Evolutionary conservation across 345 rosid species (phyloP), one percentile per base, ranked within the genome.

Genomic region (Fremontodendron californicum): DNA sequence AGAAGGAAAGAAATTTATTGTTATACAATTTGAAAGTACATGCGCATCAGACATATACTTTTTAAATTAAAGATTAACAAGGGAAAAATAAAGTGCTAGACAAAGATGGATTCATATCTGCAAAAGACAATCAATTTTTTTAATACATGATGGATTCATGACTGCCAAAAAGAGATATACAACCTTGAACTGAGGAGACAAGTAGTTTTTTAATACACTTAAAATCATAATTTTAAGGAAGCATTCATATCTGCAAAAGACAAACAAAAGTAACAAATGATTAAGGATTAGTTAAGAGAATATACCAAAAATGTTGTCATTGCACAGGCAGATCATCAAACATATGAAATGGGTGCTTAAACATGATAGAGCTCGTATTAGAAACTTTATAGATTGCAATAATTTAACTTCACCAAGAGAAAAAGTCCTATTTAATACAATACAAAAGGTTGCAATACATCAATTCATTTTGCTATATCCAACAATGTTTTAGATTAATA

Each of bases 181-280:
- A 78, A 96, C 99, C 99, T 96, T 94, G 79, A 96, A 96, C 81
- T 90, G 97, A 76, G 99, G 99, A 69, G 99, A 94, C 67, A 96
- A 96, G 84, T 94, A 96, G 83, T 96, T 96, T 89, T 92, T 96
- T 78, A 94, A 84, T 81, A 96, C 98, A 81, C 95, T 93, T 51
- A 96, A 87, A 81, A 96, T 96, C 99, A 96, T 96, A 83, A 93
- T 96, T 87, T 94, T 96, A 63, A 88, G 91, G 83, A 96, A 96
- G 33, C 99, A 94, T 79, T 96, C 99, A 33, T 96, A 96, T 81
- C 98, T 94, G 94, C 77, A 82, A 89, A 18, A 78, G 16, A n/a
- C n/a, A 75, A 73, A 72, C 23, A 77, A 60, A 49, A n/a, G n/a
- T n/a, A 73, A 69, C 35, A 62, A 54, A 40, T 70, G 3, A 73